Evolutionary conservation across 352 stramenopile genomes (phyloP).

Genomic region (Globisporangium yorkense): DNA sequence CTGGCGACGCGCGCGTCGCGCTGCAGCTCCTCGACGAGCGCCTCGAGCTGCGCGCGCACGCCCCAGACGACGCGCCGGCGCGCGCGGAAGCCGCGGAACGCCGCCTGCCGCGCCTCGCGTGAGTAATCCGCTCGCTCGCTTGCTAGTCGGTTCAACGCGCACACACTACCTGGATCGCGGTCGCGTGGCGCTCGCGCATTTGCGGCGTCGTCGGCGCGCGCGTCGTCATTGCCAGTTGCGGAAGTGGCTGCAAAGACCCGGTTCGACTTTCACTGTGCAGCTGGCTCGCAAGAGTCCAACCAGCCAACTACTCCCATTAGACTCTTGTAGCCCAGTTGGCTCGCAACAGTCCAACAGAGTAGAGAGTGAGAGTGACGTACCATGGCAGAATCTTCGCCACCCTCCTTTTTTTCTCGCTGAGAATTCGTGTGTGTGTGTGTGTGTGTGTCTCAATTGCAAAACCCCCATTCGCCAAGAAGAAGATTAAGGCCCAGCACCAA

Average conservation of each 20-base stretch:
- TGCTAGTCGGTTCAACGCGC: background rate
- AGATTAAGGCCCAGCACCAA: too few species aligned
- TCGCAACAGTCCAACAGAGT: too few species aligned
- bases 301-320: too few species aligned
- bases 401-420: too few species aligned
- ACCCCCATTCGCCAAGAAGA: too few species aligned
- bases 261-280: background rate
- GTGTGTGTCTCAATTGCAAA: too few species aligned
- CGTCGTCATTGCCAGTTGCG: background rate
- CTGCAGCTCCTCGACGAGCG: slow-evolving; percentile 34
- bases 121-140: background rate
- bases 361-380: background rate
- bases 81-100: slow-evolving; percentile 51
- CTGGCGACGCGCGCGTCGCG: slow-evolving; percentile 24
- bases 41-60: slow-evolving; percentile 37
- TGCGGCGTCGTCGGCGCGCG: slow-evolving; percentile 1
- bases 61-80: slow-evolving; percentile 37
- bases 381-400: too few species aligned
- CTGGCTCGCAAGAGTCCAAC: background rate
- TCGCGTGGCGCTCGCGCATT: slow-evolving; percentile 17
- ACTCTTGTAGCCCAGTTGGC: too few species aligned
- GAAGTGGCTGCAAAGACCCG: background rate
- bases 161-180: slow-evolving; percentile 17
- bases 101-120: slow-evolving; percentile 15
- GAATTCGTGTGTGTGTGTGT: too few species aligned